A percentile compares a stretch with the other conserved stretches of the same genome.
Conservation (phyloP, 2,329 filamentous ascomycete species). For the Exophiala sideris region DNA sequence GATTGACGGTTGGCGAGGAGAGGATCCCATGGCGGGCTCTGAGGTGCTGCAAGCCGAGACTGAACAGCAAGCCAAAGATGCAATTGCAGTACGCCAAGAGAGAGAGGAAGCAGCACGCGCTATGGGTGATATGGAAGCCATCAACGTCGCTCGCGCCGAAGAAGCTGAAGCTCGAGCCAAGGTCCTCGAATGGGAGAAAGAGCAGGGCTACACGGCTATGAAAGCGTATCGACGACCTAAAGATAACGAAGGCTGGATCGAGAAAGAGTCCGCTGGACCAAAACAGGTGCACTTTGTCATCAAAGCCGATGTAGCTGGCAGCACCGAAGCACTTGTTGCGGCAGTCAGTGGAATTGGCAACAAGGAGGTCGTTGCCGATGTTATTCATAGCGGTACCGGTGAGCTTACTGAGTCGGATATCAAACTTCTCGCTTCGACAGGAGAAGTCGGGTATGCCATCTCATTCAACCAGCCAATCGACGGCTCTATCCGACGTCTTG, state of each 20-base stretch:
- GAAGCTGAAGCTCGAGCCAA: slow-evolving; percentile 52
- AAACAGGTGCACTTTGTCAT: slow-evolving; percentile 72
- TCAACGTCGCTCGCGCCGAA: slow-evolving; percentile 65
- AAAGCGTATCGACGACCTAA: slow-evolving; percentile 23
- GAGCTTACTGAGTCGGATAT: slow-evolving; percentile 81
- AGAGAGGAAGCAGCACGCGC: slow-evolving; percentile 65
- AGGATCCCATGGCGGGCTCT: slow-evolving; percentile 80
- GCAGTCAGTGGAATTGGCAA: slow-evolving; percentile 76
- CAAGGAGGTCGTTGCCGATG: slow-evolving; percentile 72
- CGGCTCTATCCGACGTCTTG: slow-evolving; percentile 64
- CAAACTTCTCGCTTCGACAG: slow-evolving; percentile 67
- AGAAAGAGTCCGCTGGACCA: slow-evolving; percentile 34
- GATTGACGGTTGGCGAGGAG: slow-evolving; percentile 82
- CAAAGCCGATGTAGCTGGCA: slow-evolving; percentile 90
- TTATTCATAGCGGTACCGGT: slow-evolving; percentile 76
- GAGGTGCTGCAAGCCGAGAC: slow-evolving; percentile 77
- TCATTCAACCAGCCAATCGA: slow-evolving; percentile 79
- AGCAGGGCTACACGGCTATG: slow-evolving; percentile 28
- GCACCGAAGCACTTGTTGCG: slow-evolving; percentile 82
- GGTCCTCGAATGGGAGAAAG: slow-evolving; percentile 41
- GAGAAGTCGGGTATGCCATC: slow-evolving; percentile 71
- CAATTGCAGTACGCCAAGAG: slow-evolving; percentile 72
- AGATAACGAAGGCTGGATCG: slow-evolving; percentile 32
- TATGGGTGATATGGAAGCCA: slow-evolving; percentile 68
- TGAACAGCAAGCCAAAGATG: slow-evolving; percentile 74